Conservation (phyloP, 1,284 basidiomycete genomes). For the Exobasidium cylindrosporum region DNA sequence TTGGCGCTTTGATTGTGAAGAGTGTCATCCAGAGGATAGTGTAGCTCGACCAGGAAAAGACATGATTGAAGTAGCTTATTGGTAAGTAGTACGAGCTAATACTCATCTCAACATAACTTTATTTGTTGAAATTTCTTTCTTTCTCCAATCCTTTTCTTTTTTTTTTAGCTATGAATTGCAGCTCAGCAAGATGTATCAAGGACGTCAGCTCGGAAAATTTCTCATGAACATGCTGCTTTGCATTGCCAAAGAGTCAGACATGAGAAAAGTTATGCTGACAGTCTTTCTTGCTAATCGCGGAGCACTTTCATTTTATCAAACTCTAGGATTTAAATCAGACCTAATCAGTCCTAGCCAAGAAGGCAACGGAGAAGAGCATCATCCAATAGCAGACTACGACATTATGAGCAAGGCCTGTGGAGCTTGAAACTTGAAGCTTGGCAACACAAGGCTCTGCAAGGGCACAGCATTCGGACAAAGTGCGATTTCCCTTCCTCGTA, state of each 20-base stretch:
- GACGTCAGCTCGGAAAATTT: not conserved
- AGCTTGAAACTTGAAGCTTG: no score
- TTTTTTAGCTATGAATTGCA: constrained; percentile 6
- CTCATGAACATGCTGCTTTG: not conserved
- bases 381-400: not conserved
- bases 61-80: not conserved
- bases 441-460: no score
- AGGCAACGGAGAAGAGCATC: not conserved
- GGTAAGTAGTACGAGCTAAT: not conserved
- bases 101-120: no score
- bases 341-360: not conserved
- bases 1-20: constrained; percentile 12
- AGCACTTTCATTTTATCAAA: constrained; percentile 1
- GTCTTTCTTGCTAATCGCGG: not conserved
- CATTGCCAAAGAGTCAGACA: not conserved
- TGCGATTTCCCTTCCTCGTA: no score
- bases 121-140: no score
- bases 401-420: constrained; percentile 6
- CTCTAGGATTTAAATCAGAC: not conserved
- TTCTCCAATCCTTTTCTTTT: no score
- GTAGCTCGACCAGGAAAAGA: constrained; percentile 2
- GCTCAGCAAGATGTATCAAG: not conserved
- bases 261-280: constrained; percentile 8
- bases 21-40: constrained; percentile 4
- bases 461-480: no score